A percentile compares a stretch with the other conserved stretches of the same genome.
phyloP scores from a whole-genome alignment of 805 yeast species.

The Wickerhamiella azyma region DNA sequence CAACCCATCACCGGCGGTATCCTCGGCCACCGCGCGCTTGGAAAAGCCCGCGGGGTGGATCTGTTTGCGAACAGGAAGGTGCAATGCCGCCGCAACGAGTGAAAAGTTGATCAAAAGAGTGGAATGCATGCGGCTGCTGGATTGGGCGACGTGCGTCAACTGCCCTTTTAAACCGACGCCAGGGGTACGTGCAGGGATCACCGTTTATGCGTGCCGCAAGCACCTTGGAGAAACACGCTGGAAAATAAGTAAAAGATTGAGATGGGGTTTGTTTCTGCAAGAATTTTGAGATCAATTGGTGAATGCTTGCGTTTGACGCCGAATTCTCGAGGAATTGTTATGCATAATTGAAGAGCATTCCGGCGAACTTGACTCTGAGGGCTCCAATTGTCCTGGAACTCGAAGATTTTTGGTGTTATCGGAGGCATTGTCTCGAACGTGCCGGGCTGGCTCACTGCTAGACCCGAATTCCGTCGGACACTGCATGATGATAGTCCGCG shows the following conservation, averaged over 20 bases:
- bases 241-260: background rate
- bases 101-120: conserved; percentile 2
- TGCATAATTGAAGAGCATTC: too few relatives aligned
- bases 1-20: conserved; percentile 1
- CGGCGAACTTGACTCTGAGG: too few relatives aligned
- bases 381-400: too few relatives aligned
- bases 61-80: background rate
- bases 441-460: too few relatives aligned
- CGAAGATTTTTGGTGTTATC: too few relatives aligned
- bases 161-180: background rate
- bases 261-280: too few relatives aligned
- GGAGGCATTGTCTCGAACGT: too few relatives aligned
- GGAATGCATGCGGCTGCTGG: background rate
- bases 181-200: background rate
- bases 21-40: background rate
- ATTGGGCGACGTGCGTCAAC: background rate
- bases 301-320: too few relatives aligned
- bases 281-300: too few relatives aligned
- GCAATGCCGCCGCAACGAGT: conserved; percentile 3
- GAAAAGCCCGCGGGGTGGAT: background rate
- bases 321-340: too few relatives aligned
- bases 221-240: background rate
- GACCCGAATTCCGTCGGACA: too few relatives aligned
- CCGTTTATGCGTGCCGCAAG: background rate
- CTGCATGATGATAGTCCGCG: too few relatives aligned